Evolutionary conservation across 2,329 filamentous ascomycete species (phyloP).

Genomic region (Claviceps fusiformis): DNA sequence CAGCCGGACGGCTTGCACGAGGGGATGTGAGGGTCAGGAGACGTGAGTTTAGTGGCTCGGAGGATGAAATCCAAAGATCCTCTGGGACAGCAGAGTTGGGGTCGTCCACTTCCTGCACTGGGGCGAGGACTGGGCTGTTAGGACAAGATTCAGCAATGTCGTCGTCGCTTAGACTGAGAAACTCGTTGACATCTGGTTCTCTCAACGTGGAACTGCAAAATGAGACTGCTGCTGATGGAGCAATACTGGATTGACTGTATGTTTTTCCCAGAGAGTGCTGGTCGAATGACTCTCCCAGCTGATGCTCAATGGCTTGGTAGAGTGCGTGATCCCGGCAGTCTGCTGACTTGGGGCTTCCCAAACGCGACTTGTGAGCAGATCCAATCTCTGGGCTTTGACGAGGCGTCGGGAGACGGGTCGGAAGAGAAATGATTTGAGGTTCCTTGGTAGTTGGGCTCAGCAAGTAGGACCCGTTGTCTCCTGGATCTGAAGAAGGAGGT

Average conservation of each 20-base stretch:
- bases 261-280: slow-evolving; percentile 13
- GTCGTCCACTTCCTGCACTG: neutral
- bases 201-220: slow-evolving; percentile 25
- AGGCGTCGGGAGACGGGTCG: slow-evolving; percentile 16
- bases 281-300: slow-evolving; percentile 14
- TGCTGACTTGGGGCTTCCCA: slow-evolving; percentile 15
- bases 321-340: slow-evolving; percentile 16
- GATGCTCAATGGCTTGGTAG: slow-evolving; percentile 14
- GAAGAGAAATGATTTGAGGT: slow-evolving; percentile 7
- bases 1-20: slow-evolving; percentile 27
- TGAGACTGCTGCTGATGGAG: slow-evolving; percentile 16
- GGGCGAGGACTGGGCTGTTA: slow-evolving; percentile 8
- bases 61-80: slow-evolving; percentile 11
- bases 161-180: slow-evolving; percentile 40
- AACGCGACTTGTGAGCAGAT: slow-evolving; percentile 12
- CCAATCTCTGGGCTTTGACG: slow-evolving; percentile 18
- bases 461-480: slow-evolving; percentile 10
- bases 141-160: slow-evolving; percentile 37
- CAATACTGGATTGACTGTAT: slow-evolving; percentile 18
- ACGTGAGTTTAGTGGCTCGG: slow-evolving; percentile 15
- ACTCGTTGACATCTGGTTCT: slow-evolving; percentile 40
- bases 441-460: slow-evolving; percentile 6
- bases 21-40: slow-evolving; percentile 33
- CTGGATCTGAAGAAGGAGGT: slow-evolving; percentile 18
- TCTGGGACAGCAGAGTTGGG: slow-evolving; percentile 8